These are phyloP conservation scores for Tulasnella calospora DNA, from an alignment of 768 basidiomycete genomes.

Conservation along the genomic window DNA sequence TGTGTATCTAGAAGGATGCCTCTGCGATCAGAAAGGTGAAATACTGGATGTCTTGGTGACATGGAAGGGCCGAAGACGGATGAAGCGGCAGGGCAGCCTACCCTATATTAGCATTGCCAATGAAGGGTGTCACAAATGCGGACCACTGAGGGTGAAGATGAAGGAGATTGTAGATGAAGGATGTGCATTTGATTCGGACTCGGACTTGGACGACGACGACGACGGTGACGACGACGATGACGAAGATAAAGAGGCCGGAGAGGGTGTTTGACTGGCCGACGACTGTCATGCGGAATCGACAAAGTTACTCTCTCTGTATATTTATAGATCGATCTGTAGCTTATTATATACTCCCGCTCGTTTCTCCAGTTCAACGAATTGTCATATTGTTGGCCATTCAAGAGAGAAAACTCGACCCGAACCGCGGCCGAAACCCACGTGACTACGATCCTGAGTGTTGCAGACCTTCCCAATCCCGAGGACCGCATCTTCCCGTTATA, in stretches of 20 bases:
- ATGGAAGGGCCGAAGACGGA: neutral
- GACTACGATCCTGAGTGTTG: neutral
- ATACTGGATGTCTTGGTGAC: neutral
- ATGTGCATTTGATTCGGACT: neutral
- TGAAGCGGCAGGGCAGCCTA: neutral
- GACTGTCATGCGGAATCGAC: too few species aligned
- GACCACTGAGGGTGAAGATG: neutral
- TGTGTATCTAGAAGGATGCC: neutral
- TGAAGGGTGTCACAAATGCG: neutral
- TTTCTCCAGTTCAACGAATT: too few species aligned
- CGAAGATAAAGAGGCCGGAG: too few species aligned
- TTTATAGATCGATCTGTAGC: too few species aligned
- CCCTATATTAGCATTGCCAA: neutral
- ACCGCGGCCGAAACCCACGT: too few species aligned
- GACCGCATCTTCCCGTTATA: constrained; percentile 62
- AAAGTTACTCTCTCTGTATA: too few species aligned
- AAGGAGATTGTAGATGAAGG: neutral
- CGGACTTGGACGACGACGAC: neutral
- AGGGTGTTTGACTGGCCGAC: too few species aligned
- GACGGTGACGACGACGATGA: neutral
- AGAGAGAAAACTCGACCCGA: too few species aligned
- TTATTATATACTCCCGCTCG: too few species aligned
- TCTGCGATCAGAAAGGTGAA: neutral
- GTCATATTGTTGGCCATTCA: too few species aligned
- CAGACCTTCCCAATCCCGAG: constrained; percentile 7